A percentile compares a stretch with the other conserved stretches of the same genome.
phyloP scores from a whole-genome alignment of 345 rosid genomes.

The Hibiscus tridactylites region DNA sequence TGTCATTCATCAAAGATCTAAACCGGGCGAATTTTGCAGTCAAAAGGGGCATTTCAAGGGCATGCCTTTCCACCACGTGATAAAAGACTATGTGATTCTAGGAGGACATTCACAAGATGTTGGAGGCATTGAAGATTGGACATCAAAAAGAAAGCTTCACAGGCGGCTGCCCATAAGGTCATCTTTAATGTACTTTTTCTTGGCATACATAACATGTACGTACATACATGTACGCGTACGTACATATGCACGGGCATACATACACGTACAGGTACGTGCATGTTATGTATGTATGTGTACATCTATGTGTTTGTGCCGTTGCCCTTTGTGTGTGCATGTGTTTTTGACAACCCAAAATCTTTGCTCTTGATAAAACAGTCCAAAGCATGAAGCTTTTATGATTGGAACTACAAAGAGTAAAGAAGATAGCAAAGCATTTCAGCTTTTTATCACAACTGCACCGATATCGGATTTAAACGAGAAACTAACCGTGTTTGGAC shows the following conservation, averaged over 20 bases:
- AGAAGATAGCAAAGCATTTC: slow-evolving; percentile 40
- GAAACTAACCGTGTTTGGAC: slow-evolving; percentile 48
- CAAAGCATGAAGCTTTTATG: slow-evolving; percentile 59
- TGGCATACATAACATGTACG: background rate
- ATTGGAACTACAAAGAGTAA: slow-evolving; percentile 48
- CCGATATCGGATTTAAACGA: slow-evolving; percentile 49
- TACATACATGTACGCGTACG: no score
- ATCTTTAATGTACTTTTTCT: background rate
- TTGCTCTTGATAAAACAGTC: slow-evolving; percentile 22
- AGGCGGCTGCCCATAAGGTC: slow-evolving; percentile 36
- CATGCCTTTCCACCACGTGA: slow-evolving; percentile 48
- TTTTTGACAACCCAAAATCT: background rate
- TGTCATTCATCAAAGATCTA: background rate
- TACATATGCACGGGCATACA: no score
- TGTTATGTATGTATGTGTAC: no score
- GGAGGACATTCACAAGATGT: slow-evolving; percentile 34
- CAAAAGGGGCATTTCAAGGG: slow-evolving; percentile 59
- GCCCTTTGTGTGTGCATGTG: background rate
- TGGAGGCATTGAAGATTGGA: slow-evolving; percentile 54
- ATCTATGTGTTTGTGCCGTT: background rate
- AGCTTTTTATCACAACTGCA: slow-evolving; percentile 54
- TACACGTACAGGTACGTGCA: no score
- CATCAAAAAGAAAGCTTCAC: slow-evolving; percentile 34
- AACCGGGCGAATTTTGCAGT: slow-evolving; percentile 25
- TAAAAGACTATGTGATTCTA: slow-evolving; percentile 55